Evolutionary conservation across 2,329 filamentous ascomycete species (phyloP).

Genomic region (Neospermospora avenae): DNA sequence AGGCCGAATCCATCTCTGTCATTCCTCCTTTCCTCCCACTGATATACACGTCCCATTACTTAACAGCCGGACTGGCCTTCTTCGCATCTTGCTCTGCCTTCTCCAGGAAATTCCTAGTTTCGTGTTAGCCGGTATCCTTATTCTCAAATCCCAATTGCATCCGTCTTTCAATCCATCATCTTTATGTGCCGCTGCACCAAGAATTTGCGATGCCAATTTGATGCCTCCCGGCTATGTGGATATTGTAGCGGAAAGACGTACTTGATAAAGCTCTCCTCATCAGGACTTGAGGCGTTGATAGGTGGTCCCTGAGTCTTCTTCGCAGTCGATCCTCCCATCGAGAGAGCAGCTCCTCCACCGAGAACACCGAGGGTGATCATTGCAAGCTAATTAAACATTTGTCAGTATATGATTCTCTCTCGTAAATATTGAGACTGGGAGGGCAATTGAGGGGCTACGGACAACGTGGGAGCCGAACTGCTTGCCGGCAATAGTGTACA

Average conservation of each 20-base stretch:
- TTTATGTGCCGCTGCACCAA: too few relatives aligned
- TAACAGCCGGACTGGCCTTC: constrained; percentile 16
- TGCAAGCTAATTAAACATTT: constrained; percentile 28
- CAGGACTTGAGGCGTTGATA: constrained; percentile 35
- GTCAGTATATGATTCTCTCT: constrained; percentile 18
- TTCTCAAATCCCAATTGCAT: too few relatives aligned
- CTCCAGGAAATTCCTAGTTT: constrained; percentile 28
- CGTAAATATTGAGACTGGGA: not conserved
- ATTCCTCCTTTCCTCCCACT: too few relatives aligned
- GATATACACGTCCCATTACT: constrained; percentile 4
- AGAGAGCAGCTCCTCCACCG: constrained; percentile 16
- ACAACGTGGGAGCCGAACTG: constrained; percentile 37
- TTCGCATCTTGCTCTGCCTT: constrained; percentile 23
- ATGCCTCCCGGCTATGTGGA: not conserved
- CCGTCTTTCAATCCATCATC: too few relatives aligned
- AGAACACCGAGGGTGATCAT: constrained; percentile 32
- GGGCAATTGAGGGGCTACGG: constrained; percentile 19
- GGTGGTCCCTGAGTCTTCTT: constrained; percentile 33
- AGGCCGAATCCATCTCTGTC: not conserved
- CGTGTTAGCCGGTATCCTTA: too few relatives aligned
- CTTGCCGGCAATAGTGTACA: constrained; percentile 34
- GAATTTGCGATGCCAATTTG: not conserved
- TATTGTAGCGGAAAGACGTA: constrained; percentile 21
- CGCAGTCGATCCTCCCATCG: constrained; percentile 27
- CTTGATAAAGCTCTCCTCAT: constrained; percentile 38